These are phyloP conservation scores for Helianthus annuus DNA, from an alignment of 129 eudicot species.

Conservation along the genomic window DNA sequence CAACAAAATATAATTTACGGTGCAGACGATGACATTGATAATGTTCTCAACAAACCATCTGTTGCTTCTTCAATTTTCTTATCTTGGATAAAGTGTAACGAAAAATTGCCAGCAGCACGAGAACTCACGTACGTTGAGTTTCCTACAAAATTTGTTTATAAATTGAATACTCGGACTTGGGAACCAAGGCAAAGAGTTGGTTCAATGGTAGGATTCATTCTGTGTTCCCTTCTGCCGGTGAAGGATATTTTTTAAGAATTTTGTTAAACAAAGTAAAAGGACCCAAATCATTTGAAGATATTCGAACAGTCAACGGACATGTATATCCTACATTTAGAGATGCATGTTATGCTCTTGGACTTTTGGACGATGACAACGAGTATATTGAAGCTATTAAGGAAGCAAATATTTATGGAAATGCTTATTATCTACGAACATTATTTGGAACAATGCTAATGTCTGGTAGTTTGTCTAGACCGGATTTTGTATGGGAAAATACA, in stretches of 20 bases:
- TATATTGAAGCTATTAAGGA: neutral
- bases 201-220: neutral
- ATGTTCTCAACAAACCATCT: too few relatives aligned
- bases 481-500: too few relatives aligned
- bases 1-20: too few relatives aligned
- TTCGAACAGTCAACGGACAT: neutral
- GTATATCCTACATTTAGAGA: neutral
- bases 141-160: neutral
- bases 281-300: neutral
- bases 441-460: neutral
- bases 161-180: neutral
- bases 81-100: too few relatives aligned
- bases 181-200: neutral
- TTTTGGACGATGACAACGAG: neutral
- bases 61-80: too few relatives aligned
- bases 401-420: neutral
- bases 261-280: neutral
- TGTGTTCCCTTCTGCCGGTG: neutral
- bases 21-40: too few relatives aligned
- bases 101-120: too few relatives aligned
- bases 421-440: neutral
- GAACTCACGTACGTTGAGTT: neutral
- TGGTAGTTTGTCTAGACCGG: neutral
- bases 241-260: neutral
- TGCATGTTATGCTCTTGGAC: neutral